A percentile compares a stretch with the other conserved stretches of the same genome.
phyloP scores from a whole-genome alignment of 768 basidiomycete genomes.

The Boletus sensibilis region DNA sequence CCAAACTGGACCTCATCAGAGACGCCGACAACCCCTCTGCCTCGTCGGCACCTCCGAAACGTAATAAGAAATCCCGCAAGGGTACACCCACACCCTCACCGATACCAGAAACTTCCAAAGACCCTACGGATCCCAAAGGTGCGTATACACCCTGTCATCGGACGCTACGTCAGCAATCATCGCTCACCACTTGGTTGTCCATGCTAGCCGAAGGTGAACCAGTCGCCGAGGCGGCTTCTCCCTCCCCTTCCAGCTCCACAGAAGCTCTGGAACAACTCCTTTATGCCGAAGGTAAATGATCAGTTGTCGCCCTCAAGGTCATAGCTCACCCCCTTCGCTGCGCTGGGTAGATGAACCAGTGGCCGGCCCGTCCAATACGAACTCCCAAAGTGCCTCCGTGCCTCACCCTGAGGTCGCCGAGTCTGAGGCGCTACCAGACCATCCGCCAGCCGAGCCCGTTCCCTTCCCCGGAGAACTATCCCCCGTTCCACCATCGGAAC shows the following conservation, averaged over 20 bases:
- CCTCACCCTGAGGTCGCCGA: background rate
- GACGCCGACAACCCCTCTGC: background rate
- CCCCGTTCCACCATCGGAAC: background rate
- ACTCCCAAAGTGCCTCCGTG: background rate
- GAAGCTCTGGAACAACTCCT: slow-evolving; percentile 15
- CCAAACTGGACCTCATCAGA: slow-evolving; percentile 4
- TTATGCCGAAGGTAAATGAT: slow-evolving; percentile 6
- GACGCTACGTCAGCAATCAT: background rate
- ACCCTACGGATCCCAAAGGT: slow-evolving; percentile 5
- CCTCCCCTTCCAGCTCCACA: slow-evolving; percentile 6
- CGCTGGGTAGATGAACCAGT: slow-evolving; percentile 8
- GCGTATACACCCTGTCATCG: background rate
- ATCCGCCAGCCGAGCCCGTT: background rate
- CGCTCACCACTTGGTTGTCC: background rate
- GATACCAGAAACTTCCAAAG: background rate
- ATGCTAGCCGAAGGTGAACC: slow-evolving; percentile 6
- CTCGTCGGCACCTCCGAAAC: slow-evolving; percentile 4
- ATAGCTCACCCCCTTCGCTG: background rate
- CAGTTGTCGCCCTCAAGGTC: background rate
- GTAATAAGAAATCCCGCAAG: background rate
- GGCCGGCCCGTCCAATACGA: background rate
- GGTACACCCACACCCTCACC: background rate
- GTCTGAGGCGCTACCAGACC: background rate
- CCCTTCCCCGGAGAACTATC: background rate
- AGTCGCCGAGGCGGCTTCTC: background rate